Conservation (phyloP, 306 rosid species). For the Cucurbita ficifolia region DNA sequence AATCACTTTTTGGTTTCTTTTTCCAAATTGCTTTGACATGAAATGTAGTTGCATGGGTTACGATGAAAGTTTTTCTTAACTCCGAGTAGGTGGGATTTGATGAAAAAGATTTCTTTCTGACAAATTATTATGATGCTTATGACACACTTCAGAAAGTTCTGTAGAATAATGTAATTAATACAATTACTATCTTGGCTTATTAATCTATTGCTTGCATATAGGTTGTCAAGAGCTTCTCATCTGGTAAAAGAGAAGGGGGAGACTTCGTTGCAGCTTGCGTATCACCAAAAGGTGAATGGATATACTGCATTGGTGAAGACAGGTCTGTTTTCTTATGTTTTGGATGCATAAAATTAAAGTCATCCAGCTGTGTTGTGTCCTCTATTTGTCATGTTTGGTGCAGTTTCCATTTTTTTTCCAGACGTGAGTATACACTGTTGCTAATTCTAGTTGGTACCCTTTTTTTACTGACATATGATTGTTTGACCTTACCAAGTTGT, state of each 20-base stretch:
- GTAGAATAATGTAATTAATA: not conserved
- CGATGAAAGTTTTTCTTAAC: not conserved
- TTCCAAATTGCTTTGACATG: not conserved
- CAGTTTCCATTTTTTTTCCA: not conserved
- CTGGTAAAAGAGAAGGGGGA: slow-evolving; percentile 99
- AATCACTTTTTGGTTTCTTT: not conserved
- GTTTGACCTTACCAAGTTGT: not conserved
- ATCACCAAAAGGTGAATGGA: slow-evolving; percentile 99
- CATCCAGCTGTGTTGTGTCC: not conserved
- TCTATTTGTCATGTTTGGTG: not conserved
- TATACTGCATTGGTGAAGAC: slow-evolving; percentile 98
- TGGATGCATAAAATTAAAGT: not conserved
- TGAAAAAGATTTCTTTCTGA: not conserved
- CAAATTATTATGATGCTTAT: not conserved
- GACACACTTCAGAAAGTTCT: not conserved
- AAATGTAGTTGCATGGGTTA: not conserved
- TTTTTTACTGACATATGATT: not conserved
- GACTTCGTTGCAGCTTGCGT: slow-evolving; percentile 87
- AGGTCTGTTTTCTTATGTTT: slow-evolving; percentile 27
- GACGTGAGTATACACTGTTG: no score
- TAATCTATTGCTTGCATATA: slow-evolving; percentile 2
- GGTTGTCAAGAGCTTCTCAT: slow-evolving; percentile 99
- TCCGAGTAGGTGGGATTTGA: not conserved
- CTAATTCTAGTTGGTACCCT: no score
- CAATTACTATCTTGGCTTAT: not conserved